These are phyloP conservation scores for Phaeophleospora eucalypticola DNA, from an alignment of 2,329 filamentous ascomycete genomes.

Conservation along the genomic window DNA sequence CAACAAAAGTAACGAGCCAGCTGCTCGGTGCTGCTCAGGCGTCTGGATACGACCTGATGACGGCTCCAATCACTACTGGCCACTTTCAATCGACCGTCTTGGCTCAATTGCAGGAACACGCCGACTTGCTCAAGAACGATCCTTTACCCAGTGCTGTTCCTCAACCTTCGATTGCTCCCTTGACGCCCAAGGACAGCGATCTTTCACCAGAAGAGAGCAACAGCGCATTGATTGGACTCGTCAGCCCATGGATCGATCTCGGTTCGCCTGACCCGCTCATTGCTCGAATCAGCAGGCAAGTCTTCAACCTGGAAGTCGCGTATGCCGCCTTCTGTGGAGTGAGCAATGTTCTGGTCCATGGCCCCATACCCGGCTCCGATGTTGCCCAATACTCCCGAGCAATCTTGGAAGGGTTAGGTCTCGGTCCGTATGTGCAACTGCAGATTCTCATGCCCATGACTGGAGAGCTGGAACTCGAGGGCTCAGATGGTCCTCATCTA, in stretches of 20 bases:
- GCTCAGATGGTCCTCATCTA: conserved; percentile 50
- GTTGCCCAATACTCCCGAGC: conserved; percentile 76
- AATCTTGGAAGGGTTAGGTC: conserved; percentile 71
- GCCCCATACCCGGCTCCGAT: conserved; percentile 53
- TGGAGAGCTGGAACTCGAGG: conserved; percentile 60
- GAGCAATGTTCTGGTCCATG: conserved; percentile 74
- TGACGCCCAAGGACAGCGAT: conserved; percentile 75
- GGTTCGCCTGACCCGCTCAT: conserved; percentile 78
- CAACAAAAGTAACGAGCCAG: conserved; percentile 42
- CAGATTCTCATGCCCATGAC: conserved; percentile 82
- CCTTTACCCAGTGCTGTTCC: conserved; percentile 37
- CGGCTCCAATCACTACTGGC: conserved; percentile 70
- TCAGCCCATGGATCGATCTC: conserved; percentile 91
- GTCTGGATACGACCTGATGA: conserved; percentile 69
- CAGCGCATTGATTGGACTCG: conserved; percentile 69
- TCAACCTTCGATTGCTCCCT: conserved; percentile 51
- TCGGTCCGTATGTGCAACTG: conserved; percentile 73
- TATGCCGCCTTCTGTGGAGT: conserved; percentile 96
- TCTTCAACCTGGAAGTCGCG: conserved; percentile 83
- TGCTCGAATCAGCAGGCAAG: conserved; percentile 80
- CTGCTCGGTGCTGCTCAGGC: conserved; percentile 62
- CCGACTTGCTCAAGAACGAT: conserved; percentile 43
- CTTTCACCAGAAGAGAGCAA: conserved; percentile 65
- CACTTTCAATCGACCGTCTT: conserved; percentile 68
- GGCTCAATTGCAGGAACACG: conserved; percentile 56